Evolutionary conservation across 805 yeast genomes (phyloP).

Genomic region (Candida endomychidarum): DNA sequence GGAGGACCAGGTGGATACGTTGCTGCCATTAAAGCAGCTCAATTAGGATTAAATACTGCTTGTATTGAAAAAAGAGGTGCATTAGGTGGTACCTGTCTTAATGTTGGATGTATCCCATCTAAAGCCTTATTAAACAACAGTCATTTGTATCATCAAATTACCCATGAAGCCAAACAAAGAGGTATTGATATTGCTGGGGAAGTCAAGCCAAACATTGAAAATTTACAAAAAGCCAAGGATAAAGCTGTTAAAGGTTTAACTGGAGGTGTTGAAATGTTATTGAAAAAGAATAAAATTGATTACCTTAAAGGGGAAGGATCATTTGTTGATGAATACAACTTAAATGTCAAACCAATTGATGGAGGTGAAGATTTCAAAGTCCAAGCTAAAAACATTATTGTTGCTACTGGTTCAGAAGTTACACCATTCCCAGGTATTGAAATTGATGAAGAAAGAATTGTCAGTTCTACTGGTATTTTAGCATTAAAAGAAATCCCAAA

Average conservation of each 20-base stretch:
- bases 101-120: conserved; percentile 99
- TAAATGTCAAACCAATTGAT: conserved; percentile 82
- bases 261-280: conserved; percentile 89
- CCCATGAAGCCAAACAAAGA: conserved; percentile 78
- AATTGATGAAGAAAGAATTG: conserved; percentile 96
- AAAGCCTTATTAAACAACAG: conserved; percentile 94
- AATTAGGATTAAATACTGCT: conserved; percentile 89
- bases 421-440: conserved; percentile 98
- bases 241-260: conserved; percentile 87
- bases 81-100: conserved; percentile 97
- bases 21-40: conserved; percentile 99
- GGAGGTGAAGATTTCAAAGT: conserved; percentile 69
- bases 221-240: conserved; percentile 90
- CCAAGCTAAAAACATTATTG: conserved; percentile 79
- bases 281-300: conserved; percentile 93
- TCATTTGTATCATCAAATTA: conserved; percentile 84
- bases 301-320: conserved; percentile 94
- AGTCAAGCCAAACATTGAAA: conserved; percentile 69
- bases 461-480: conserved; percentile 91
- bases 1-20: conserved; percentile 99
- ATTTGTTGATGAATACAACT: conserved; percentile 74
- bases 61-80: conserved; percentile 96
- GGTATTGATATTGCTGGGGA: conserved; percentile 84
- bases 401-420: conserved; percentile 98
- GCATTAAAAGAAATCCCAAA: conserved; percentile 88